phyloP scores from a whole-genome alignment of 129 eudicot species.

The Solidago caesia region DNA sequence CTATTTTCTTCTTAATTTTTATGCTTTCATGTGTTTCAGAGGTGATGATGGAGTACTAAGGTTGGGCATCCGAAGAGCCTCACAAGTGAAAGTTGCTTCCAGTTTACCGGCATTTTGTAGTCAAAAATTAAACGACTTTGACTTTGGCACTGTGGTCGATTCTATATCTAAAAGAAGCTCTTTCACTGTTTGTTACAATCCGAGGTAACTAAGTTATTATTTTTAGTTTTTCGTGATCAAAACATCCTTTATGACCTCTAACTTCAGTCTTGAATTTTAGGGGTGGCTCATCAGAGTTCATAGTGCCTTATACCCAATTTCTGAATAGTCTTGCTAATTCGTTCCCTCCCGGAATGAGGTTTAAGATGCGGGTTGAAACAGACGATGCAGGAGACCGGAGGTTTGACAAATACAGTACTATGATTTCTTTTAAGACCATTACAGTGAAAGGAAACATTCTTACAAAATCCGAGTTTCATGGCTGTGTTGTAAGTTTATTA shows the following conservation, averaged over 20 bases:
- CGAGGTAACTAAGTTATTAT: conserved; percentile 45
- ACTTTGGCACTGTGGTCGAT: conserved; percentile 41
- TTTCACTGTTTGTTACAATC: conserved; percentile 73
- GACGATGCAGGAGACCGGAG: conserved; percentile 91
- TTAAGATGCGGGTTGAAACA: conserved; percentile 71
- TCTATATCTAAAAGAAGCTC: conserved; percentile 51
- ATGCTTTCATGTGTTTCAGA: conserved; percentile 32
- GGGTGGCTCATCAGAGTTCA: conserved; percentile 70
- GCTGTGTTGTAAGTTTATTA: too few relatives aligned
- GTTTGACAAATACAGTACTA: conserved; percentile 28
- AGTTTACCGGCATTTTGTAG: conserved; percentile 36
- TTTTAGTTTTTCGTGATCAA: neutral
- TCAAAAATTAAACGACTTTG: conserved; percentile 44
- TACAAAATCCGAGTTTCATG: too few relatives aligned
- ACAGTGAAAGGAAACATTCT: neutral
- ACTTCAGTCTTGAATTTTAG: conserved; percentile 33
- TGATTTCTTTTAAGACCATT: neutral
- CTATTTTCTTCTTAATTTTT: neutral
- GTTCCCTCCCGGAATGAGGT: conserved; percentile 76
- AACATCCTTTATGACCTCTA: conserved; percentile 9
- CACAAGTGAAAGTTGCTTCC: conserved; percentile 44
- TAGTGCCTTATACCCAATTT: conserved; percentile 63
- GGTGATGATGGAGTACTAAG: conserved; percentile 92
- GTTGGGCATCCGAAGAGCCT: conserved; percentile 86
- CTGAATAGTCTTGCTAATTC: conserved; percentile 51